Evolutionary conservation across 176 grass and related monocot species (phyloP), one percentile per base, ranked within the genome.

Genomic region (Oryza meridionalis): DNA sequence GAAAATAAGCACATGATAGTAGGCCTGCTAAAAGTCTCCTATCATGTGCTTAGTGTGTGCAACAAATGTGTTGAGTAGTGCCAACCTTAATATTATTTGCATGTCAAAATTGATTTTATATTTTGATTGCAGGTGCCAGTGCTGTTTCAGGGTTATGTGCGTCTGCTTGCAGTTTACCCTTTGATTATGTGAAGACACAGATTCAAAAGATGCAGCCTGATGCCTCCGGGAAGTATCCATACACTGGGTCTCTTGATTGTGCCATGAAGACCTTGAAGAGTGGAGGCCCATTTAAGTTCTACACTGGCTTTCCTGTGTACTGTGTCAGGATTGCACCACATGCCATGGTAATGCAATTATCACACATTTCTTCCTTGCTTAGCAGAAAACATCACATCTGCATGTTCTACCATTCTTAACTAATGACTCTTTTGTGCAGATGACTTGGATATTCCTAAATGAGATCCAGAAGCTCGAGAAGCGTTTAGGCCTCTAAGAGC

Each of bases 371-470:
- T 47, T 78, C 26, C 53, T 9, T 77, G 9, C 73, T 76, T 74
- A 74, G 61, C 13, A 76, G 62, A 43, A 4, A 31, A 61, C 76
- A 38, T 43, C 16, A 15, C 9, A 71, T 59, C 7, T 67, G 7
- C 62, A 63, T 86, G 19, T n/a, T 47, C 55, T 71, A 71, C 37
- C 65, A 24, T 47, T 44, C 44, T 67, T 43, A 74, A 72, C 68
- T 76, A 81, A 80, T 84, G 61, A n/a, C 15, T 81, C 12, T 69
- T 40, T 19, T 90, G 12, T 83, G 85, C 90, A 97, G 92, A 82
- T 94, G 90, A 97, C 95, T 49, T 97, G 92, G 95, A 97, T 97
- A 91, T 97, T 90, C 78, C 93, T 97, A 90, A 97, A 91, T 78
- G 84, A 97, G 84, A 91, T 97, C 85, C 90, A 94, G 85, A 94